phyloP scores from a whole-genome alignment of 768 basidiomycete genomes.

The Calocera cornea region DNA sequence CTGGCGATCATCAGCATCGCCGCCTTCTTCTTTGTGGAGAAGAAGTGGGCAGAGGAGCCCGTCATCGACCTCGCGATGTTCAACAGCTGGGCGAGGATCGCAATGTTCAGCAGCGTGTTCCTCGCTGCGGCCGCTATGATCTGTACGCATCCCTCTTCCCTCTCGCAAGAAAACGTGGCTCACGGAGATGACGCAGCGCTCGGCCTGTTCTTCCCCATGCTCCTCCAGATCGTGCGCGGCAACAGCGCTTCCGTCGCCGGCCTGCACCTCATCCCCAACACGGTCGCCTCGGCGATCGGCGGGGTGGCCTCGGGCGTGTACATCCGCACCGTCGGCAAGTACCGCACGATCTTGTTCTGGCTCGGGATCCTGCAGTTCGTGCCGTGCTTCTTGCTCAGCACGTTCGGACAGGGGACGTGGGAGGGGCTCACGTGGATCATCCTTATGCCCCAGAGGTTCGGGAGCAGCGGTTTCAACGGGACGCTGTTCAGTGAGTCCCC shows the following conservation, averaged over 20 bases:
- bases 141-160: neutral
- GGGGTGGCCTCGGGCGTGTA: neutral
- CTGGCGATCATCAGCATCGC: neutral
- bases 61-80: neutral
- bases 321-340: neutral
- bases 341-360: neutral
- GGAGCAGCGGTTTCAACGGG: neutral
- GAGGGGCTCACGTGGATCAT: neutral
- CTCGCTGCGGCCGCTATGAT: neutral
- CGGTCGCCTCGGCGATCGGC: neutral
- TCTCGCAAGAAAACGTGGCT: neutral
- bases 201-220: constrained; percentile 2
- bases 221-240: constrained; percentile 1
- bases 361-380: neutral
- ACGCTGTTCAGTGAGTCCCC: neutral
- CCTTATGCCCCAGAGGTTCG: neutral
- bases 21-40: neutral
- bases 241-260: neutral
- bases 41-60: neutral
- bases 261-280: constrained; percentile 1
- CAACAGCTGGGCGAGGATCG: neutral
- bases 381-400: constrained; percentile 4
- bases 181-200: too few relatives aligned
- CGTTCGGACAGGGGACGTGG: neutral
- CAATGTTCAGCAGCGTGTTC: neutral